Conservation (phyloP, 2,329 filamentous ascomycete genomes). For the Nannizziopsis arthrosporioides region DNA sequence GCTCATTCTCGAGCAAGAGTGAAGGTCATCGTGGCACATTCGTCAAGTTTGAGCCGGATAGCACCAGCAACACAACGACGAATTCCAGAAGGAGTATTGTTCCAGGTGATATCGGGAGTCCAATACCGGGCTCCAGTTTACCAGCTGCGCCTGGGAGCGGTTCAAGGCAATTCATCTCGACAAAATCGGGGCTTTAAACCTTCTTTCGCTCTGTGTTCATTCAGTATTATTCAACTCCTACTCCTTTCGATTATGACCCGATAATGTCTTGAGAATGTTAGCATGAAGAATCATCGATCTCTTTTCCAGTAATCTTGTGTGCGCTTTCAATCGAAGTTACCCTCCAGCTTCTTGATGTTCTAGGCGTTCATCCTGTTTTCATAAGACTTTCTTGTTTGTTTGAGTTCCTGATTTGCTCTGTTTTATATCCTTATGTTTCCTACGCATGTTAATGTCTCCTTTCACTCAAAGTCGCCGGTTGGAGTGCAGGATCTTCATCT, state of each 20-base stretch:
- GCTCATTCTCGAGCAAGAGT: conserved; percentile 62
- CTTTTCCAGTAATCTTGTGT: background rate
- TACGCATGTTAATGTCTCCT: background rate
- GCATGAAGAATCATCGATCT: conserved; percentile 1
- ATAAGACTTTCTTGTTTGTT: background rate
- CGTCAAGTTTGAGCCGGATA: conserved; percentile 44
- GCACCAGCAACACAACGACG: conserved; percentile 32
- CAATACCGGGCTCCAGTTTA: conserved; percentile 39
- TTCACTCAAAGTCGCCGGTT: conserved; percentile 5
- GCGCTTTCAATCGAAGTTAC: conserved; percentile 9
- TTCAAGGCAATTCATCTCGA: conserved; percentile 29
- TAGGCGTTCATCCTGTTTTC: conserved; percentile 14
- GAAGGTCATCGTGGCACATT: conserved; percentile 34
- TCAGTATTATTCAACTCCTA: conserved; percentile 1
- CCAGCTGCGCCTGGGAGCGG: conserved; percentile 30
- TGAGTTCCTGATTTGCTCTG: background rate
- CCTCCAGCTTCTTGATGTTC: conserved; percentile 14
- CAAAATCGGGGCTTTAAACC: conserved; percentile 27
- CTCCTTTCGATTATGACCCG: conserved; percentile 1
- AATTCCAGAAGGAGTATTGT: conserved; percentile 33
- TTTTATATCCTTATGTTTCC: background rate
- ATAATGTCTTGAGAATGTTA: conserved; percentile 9
- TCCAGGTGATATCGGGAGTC: conserved; percentile 61
- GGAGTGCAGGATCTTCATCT: conserved; percentile 13
- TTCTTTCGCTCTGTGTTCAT: conserved; percentile 2